Base-by-base conservation (phyloP, 2,329 filamentous ascomycete species). In the Trichoderma sp. region DNA sequence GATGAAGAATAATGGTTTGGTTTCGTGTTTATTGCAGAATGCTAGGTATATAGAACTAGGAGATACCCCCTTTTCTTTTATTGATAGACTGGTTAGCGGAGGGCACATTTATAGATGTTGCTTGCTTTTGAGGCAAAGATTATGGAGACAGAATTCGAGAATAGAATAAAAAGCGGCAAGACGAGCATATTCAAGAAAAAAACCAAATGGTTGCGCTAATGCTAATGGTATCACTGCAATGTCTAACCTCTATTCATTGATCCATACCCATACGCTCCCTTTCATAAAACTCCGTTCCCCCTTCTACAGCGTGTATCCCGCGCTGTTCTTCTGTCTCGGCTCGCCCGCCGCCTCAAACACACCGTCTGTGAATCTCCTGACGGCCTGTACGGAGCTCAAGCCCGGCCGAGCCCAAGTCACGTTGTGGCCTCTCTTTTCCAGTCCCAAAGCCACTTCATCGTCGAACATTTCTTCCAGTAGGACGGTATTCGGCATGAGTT, bases 281-380 rank as follows among this genome's bases (percentile, higher is more conserved):
- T 47, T 30, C 51, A 66, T 4, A 26, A 53, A 53, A 65, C 18
- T 18, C 36, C 28, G 21, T 43, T 5, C 6, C 28, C 39, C 1
- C 15, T 24, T 7, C 73, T 79, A 85, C 5, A 83, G 30, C 1
- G 79, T 89, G 76, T 89, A 86, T 0, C 92, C 93, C 1, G 86
- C 92, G 71, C 91, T 93, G 77, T 92, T 90, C 76, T 82, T 79
- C 85, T 95, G 93, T 73, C 93, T 88, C 28, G 91, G 92, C 80
- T 97, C 94, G 1, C 90, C 88, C 1, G 89, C 93, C 3, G 93
- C 92, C 82, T 95, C 92, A 79, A 96, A 97, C 0, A 85, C 87
- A 0, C 92, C 93, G 76, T 92, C 90, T 0, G 77, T 78, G 62
- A 89, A 76, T 70, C 88, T 81, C 57, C 87, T 85, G 70, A 97